Percentiles rank a stretch among this genome's conserved stretches.
phyloP scores from a whole-genome alignment of 164 flowering plant genomes.

The Chimonanthus praecox region DNA sequence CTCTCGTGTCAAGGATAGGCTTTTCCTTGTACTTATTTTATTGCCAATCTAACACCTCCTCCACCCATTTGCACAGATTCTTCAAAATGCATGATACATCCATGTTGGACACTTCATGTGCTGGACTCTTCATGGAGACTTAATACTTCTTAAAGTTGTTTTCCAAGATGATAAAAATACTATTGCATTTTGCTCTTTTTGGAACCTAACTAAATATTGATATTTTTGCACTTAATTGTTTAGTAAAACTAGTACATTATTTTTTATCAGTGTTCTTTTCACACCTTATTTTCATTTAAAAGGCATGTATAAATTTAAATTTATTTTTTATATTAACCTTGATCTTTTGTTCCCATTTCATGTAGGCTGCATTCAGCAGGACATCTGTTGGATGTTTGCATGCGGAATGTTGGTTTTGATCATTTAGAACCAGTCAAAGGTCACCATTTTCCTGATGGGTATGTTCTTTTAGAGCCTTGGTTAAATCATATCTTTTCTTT shows the following conservation, averaged over 20 bases:
- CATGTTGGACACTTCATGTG: too few species aligned
- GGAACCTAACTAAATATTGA: neutral
- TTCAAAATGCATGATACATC: too few species aligned
- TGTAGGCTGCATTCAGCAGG: conserved; percentile 88
- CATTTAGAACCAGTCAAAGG: conserved; percentile 67
- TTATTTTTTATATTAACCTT: neutral
- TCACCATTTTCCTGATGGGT: conserved; percentile 91
- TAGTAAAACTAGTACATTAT: too few species aligned
- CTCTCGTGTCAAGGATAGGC: too few species aligned
- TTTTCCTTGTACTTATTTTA: too few species aligned
- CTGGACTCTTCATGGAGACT: too few species aligned
- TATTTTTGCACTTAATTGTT: too few species aligned
- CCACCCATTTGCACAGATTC: too few species aligned
- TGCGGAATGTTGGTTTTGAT: conserved; percentile 56
- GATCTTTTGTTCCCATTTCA: conserved; percentile 3
- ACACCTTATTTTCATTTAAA: too few species aligned
- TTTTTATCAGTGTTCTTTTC: neutral
- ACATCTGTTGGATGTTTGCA: conserved; percentile 69
- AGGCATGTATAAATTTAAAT: neutral
- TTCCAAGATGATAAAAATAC: too few species aligned
- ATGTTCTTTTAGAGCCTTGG: conserved; percentile 19
- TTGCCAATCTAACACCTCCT: too few species aligned
- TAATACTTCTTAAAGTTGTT: too few species aligned
- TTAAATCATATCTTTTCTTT: neutral
- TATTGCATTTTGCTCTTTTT: neutral